Base-by-base conservation (phyloP, 139 green algal species). In the Micractinium sp. region DNA sequence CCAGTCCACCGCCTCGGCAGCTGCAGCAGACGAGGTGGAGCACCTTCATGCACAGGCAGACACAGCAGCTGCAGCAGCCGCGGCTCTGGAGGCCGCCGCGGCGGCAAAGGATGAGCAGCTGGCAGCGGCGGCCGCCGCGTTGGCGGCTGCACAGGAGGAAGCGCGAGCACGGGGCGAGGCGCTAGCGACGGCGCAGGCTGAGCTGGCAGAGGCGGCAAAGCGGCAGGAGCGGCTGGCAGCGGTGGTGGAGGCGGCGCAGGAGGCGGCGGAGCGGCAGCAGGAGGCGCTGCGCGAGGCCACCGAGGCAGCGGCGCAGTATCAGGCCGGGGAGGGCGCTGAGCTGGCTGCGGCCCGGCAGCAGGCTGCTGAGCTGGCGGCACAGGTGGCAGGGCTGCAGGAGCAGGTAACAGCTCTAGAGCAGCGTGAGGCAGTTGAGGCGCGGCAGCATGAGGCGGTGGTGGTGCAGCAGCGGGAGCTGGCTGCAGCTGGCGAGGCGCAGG, bases 71-170 rank as follows among this genome's bases (percentile, higher is more conserved):
- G 83, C 83, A 2, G 67, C 83, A 2, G 61, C 66, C 1, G 36
- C 47, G 1, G 63, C 82, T 25, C 25, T 87, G 66, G 82, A 87
- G 63, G 82, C 63, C 23, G 82, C 66, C 0, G 83, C 83, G 19
- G 67, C 71, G 13, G 38, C 27, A 16, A 87, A 87, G 29, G 83
- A 87, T 29, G 82, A 53, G 12, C 56, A 87, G 82, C 82, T 87
- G 19, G 82, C 38, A 33, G 82, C 60, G 36, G 82, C 61, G 4
- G 61, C 82, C 14, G 78, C 53, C 9, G 78, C 78, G 14, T 47
- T 84, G 41, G 78, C 74, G 36, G 74, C 35, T 9, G 74, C 74
- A 5, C 16, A 35, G 19, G 29, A 53, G 74, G 74, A 80, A 14
- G 74, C 74, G 15, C n/a, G n/a, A 1, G 33, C 33, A 16, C 74